Conservation (phyloP, 2,329 filamentous ascomycete species). For the Colletotrichum cordylinicola region DNA sequence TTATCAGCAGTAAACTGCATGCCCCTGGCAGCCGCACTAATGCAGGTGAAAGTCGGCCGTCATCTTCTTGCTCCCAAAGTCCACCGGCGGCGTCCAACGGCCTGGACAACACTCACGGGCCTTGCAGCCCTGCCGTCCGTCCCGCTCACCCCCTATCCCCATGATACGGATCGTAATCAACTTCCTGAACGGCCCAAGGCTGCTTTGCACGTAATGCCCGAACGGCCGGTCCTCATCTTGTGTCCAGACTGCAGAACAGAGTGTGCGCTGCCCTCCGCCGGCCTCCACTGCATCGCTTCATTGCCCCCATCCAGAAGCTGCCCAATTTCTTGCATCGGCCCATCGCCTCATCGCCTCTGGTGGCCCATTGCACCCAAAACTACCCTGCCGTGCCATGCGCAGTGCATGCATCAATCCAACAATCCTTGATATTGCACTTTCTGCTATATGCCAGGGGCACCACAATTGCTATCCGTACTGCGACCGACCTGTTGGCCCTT, state of each 20-base stretch:
- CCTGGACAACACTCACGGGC: not conserved
- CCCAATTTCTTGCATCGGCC: not conserved
- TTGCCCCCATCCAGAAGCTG: conserved; percentile 5
- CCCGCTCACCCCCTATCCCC: not conserved
- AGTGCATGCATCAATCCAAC: not conserved
- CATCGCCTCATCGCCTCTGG: not conserved
- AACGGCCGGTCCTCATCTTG: not conserved
- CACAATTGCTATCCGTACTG: not conserved
- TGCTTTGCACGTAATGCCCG: not conserved
- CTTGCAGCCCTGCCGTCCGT: not conserved
- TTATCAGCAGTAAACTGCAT: not conserved
- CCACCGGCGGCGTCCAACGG: not conserved
- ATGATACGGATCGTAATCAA: not conserved
- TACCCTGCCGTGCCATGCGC: not conserved
- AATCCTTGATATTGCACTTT: not conserved
- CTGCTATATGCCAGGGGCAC: not conserved
- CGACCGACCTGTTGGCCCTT: not conserved
- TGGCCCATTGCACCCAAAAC: not conserved
- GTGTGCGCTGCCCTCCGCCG: not conserved
- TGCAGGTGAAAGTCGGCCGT: conserved; percentile 11
- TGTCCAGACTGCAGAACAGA: too few species aligned
- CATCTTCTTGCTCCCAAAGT: not conserved
- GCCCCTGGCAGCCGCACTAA: conserved; percentile 18
- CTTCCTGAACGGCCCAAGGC: conserved; percentile 11
- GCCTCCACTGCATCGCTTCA: not conserved